Base-by-base conservation (phyloP, 1,139 yeast species). In the Pichia sp. region DNA sequence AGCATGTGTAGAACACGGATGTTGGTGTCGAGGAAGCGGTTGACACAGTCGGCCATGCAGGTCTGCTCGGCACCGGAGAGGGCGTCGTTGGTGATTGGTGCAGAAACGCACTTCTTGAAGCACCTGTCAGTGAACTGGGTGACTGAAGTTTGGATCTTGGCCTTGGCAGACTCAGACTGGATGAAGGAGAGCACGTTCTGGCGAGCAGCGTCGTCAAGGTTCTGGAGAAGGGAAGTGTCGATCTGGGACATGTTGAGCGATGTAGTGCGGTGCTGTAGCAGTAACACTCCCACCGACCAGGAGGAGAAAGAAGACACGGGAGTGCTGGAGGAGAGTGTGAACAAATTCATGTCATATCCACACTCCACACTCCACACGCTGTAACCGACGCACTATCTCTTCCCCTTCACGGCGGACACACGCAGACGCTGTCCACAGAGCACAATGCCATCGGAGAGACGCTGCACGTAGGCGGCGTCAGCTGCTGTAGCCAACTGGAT, bases 51-150 rank as follows among this genome's bases (percentile, higher is more conserved):
- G 41, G 69, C 63, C 58, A 87, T 65, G 57, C 96, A 88, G 30
- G 66, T 60, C 49, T 81, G 85, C 59, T 88, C 96, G 37, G 59
- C 59, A 5, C 62, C 39, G 46, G 69, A 70, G 47, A 87, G 72
- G 72, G 12, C 24, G 36, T 69, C 63, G 37, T 67, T 66, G 38
- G 35, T 50, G 39, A 68, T 67, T 38, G 79, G 70, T 30, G 50
- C 56, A 33, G 72, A 64, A 41, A 86, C 71, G 59, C 97, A 88
- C 63, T 84, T 83, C 59, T 81, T 83, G 68, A 86, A 88, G 59
- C 97, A 88, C 69, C 81, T 69, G 56, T 86, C 88, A 27, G 96
- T 87, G 67, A 85, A 86, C 55, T 71, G 75, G 58, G 86, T 94
- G 45, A 86, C 81, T 25, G 93, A 74, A 68, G 76, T 70, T 63